phyloP scores from a whole-genome alignment of 345 rosid genomes.

The Dipteronia sinensis region DNA sequence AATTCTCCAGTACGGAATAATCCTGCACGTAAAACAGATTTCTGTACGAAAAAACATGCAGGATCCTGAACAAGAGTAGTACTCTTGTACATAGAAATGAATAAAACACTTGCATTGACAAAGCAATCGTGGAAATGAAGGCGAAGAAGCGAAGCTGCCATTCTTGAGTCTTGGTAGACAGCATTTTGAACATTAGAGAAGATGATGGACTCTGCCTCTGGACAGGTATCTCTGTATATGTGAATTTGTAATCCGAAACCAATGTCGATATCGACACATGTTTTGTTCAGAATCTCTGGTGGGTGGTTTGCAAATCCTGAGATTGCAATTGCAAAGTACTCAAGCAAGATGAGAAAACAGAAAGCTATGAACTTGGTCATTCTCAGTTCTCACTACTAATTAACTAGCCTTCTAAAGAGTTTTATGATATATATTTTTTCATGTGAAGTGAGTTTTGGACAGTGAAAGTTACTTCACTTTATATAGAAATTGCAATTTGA shows the following conservation, averaged over 20 bases:
- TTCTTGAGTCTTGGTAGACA: conserved; percentile 60
- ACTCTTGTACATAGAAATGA: background rate
- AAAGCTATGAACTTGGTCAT: conserved; percentile 22
- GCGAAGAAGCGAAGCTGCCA: conserved; percentile 78
- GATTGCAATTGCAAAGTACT: conserved; percentile 11
- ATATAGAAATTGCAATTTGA: conserved; percentile 14
- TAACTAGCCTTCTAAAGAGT: background rate
- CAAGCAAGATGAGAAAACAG: conserved; percentile 15
- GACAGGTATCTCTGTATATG: conserved; percentile 57
- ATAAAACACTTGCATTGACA: conserved; percentile 55
- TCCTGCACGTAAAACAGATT: too few species aligned
- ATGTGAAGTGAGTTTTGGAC: background rate
- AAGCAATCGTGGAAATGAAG: conserved; percentile 88
- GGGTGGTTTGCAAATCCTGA: conserved; percentile 21
- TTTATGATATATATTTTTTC: background rate
- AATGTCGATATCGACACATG: conserved; percentile 47
- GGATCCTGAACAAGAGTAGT: background rate
- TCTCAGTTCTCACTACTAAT: background rate
- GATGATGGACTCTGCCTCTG: conserved; percentile 64
- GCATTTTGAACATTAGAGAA: conserved; percentile 64
- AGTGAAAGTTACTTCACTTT: conserved; percentile 8
- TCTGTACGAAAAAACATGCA: background rate
- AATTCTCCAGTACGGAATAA: background rate
- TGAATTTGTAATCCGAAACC: conserved; percentile 48
- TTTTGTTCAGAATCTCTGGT: conserved; percentile 37